Evolutionary conservation across 2,329 filamentous ascomycete genomes (phyloP).

Genomic region (Aureobasidium lini): DNA sequence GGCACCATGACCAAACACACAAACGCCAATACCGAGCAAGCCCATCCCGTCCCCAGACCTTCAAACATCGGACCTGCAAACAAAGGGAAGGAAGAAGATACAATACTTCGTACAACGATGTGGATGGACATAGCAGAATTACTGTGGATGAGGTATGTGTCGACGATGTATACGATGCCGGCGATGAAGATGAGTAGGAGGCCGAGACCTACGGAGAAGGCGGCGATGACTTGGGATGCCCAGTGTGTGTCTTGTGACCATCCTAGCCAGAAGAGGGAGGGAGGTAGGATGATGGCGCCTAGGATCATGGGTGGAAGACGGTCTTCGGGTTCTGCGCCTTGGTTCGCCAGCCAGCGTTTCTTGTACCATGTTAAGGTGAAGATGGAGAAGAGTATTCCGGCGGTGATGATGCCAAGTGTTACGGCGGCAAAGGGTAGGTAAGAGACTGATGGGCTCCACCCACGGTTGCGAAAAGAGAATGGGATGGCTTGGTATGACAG

Average conservation of each 20-base stretch:
- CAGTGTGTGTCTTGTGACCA: conserved; percentile 40
- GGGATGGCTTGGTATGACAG: conserved; percentile 44
- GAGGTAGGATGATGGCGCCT: conserved; percentile 41
- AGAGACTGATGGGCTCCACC: conserved; percentile 33
- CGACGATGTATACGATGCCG: conserved; percentile 39
- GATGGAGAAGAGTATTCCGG: conserved; percentile 25
- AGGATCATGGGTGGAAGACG: conserved; percentile 44
- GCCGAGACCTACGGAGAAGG: conserved; percentile 34
- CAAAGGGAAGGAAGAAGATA: conserved; percentile 23
- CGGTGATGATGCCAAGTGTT: conserved; percentile 33
- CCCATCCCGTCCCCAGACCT: conserved; percentile 27
- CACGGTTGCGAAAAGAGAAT: conserved; percentile 36
- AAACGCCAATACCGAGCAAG: conserved; percentile 24
- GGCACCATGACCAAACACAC: conserved; percentile 24
- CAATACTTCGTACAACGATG: conserved; percentile 10
- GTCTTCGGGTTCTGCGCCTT: conserved; percentile 34
- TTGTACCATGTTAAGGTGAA: conserved; percentile 29
- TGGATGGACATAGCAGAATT: conserved; percentile 22
- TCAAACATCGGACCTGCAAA: conserved; percentile 28
- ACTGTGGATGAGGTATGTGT: conserved; percentile 34
- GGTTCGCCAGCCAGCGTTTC: not conserved
- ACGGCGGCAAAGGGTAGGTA: conserved; percentile 39
- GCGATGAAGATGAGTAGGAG: conserved; percentile 41
- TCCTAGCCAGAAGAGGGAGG: conserved; percentile 46
- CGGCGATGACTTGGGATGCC: conserved; percentile 36